Base-by-base conservation (phyloP, 495 filamentous ascomycete species). In the Lasiosphaeria hispida region DNA sequence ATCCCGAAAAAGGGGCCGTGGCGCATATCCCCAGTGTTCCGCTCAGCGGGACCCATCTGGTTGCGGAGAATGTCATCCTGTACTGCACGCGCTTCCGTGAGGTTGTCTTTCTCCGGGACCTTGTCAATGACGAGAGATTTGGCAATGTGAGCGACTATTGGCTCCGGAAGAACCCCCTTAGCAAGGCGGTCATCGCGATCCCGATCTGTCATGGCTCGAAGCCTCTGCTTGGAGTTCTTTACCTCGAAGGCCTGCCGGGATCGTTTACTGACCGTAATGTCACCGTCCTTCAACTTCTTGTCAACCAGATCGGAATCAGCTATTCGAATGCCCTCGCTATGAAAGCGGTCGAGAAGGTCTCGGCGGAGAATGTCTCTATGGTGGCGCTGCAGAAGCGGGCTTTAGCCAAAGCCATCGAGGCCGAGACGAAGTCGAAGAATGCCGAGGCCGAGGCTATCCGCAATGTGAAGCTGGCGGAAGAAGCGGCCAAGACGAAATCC, bases 241-340 rank as follows among this genome's bases (percentile, higher is more conserved):
- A 96, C 62, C 81, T 96, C 39, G 89, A 96, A 72, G 91, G 91
- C 9, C 83, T 89, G 48, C 85, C 90, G 0, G 89, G 89, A 34
- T 90, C 87, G 14, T 94, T 96, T 65, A 95, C 91, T 1, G 90
- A 96, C 63, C 82, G 92, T 1, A 96, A 93, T 55, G 81, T 92
- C 35, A 91, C 89, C 13, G 86, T 96, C 0, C 77, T 96, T 9
- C 88, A 91, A 71, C 76, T 96, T 39, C 83, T 96, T 7, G 90
- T 90, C 65, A 93, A 92, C 63, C 91, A 96, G 65, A 90, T 96
- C 45, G 85, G 88, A 14, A 95, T 95, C 61, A 94, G 90, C 30
- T 84, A 93, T 57, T 90, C 89, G 34, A 96, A 95, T 65, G 90
- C 91, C 0, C 74, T 94, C 53, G 83, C 92, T 4, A 90, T 95